A percentile compares a stretch with the other conserved stretches of the same genome.
Conservation (phyloP, 2,329 filamentous ascomycete species). For the Hypocreales sp. region DNA sequence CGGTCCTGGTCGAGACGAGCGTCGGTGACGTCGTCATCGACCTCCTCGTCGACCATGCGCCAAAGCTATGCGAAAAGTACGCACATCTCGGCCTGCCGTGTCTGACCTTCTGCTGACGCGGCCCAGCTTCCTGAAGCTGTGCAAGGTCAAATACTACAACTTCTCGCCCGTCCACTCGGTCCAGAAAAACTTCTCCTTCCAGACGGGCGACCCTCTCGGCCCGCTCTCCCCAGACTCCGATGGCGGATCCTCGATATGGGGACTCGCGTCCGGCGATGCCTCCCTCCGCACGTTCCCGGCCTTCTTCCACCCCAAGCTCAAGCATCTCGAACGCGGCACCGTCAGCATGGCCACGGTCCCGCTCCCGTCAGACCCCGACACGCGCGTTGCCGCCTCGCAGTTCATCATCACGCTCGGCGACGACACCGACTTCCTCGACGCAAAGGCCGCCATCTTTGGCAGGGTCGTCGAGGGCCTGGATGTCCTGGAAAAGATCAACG, state of each 20-base stretch:
- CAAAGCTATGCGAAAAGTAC: conserved; percentile 90
- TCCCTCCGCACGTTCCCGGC: conserved; percentile 65
- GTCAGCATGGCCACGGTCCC: conserved; percentile 96
- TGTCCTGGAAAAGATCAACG: conserved; percentile 83
- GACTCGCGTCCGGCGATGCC: conserved; percentile 50
- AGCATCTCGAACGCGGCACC: conserved; percentile 77
- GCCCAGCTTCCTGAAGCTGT: conserved; percentile 86
- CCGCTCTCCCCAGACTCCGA: conserved; percentile 73
- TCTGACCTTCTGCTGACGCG: conserved; percentile 32
- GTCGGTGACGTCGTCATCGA: conserved; percentile 91
- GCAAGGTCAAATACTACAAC: conserved; percentile 99
- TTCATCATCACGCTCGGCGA: conserved; percentile 88
- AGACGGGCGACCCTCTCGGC: conserved; percentile 87
- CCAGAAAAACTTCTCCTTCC: conserved; percentile 91
- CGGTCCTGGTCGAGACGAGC: conserved; percentile 84
- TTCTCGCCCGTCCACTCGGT: conserved; percentile 85
- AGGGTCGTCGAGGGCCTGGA: conserved; percentile 95
- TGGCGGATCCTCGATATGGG: conserved; percentile 90
- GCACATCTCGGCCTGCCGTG: conserved; percentile 17
- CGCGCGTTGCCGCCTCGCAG: conserved; percentile 72
- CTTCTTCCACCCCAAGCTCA: conserved; percentile 74
- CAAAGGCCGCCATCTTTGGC: conserved; percentile 88
- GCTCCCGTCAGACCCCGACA: conserved; percentile 60
- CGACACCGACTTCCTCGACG: conserved; percentile 78
- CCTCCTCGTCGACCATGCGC: conserved; percentile 74